Base-by-base conservation (phyloP, 805 yeast genomes). In the Candida sithepensis region DNA sequence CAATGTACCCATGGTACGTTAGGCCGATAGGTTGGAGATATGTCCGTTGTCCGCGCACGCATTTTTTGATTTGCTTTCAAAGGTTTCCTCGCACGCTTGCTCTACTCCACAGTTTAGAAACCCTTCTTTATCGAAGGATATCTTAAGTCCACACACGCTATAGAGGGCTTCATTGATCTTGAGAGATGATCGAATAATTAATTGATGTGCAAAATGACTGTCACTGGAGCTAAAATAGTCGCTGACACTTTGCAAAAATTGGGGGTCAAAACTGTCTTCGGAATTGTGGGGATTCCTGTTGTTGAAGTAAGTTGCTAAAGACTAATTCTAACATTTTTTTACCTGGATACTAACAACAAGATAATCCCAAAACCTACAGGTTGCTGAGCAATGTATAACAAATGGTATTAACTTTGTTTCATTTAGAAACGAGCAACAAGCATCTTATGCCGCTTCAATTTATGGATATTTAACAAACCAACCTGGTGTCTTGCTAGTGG, bases 271-370 rank as follows among this genome's bases (percentile, higher is more conserved):
- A 73, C 72, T 12, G 77, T 83, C 2, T 84, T 84, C 63, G 91
- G 90, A 3, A 72, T 84, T 22, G 90, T 85, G 3, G 91, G 90
- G 0, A 84, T 84, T 41, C 91, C 91, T 1, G 81, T 84, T 9
- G 85, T 84, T 13, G 88, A 84, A 47, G 77, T 70, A 49, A 50
- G 65, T 57, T 34, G 13, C 14, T 12, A 10, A n/a, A 24, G 28
- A 6, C 28, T 10, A 24, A 24, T 24, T 24, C 6, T 6, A 10
- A 24, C 10, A 24, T 24, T 24, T 7, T 24, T 7, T 24, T 10
- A 24, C 6, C 28, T 24, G 10, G 6, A 6, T 24, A 7, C 9
- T 24, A 24, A 7, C 10, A 10, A 24, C 10, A 24, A 24, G 28
- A 47, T 41, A 39, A 45, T 38, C 37, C 3, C 7, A 13, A 9